Evolutionary conservation across 2,329 filamentous ascomycete genomes (phyloP).

Genomic region (Metarhizium robertsii): DNA sequence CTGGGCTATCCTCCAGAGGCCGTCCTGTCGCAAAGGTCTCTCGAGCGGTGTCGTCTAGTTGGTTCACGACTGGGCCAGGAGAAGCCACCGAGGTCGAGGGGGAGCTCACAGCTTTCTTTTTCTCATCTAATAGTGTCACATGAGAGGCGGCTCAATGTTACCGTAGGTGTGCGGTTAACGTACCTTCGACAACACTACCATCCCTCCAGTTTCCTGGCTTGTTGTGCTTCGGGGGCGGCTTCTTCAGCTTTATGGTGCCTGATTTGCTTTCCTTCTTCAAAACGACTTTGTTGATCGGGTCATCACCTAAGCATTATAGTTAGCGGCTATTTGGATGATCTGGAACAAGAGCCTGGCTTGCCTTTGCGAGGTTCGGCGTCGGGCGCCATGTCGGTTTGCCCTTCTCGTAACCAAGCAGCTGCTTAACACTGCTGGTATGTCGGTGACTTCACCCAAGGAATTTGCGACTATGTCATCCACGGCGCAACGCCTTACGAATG

Average conservation of each 20-base stretch:
- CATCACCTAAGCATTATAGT: constrained; percentile 13
- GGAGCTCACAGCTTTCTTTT: constrained; percentile 40
- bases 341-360: constrained; percentile 8
- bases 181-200: constrained; percentile 54
- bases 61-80: constrained; percentile 50
- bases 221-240: constrained; percentile 49
- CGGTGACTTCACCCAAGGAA: background rate
- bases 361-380: constrained; percentile 19
- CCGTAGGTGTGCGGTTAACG: constrained; percentile 9
- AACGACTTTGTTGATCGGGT: constrained; percentile 53
- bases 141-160: background rate
- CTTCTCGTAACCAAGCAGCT: background rate
- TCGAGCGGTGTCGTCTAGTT: constrained; percentile 65
- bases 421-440: background rate
- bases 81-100: constrained; percentile 33
- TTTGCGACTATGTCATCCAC: background rate
- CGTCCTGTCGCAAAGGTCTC: constrained; percentile 75
- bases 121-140: constrained; percentile 33
- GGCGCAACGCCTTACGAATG: background rate
- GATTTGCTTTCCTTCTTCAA: constrained; percentile 45
- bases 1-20: constrained; percentile 69
- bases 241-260: constrained; percentile 54
- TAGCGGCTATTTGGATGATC: background rate
- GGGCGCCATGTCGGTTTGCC: constrained; percentile 10
- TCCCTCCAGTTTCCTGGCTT: constrained; percentile 66